Conservation (phyloP, 2,329 filamentous ascomycete species). For the Clonostachys rosea region DNA sequence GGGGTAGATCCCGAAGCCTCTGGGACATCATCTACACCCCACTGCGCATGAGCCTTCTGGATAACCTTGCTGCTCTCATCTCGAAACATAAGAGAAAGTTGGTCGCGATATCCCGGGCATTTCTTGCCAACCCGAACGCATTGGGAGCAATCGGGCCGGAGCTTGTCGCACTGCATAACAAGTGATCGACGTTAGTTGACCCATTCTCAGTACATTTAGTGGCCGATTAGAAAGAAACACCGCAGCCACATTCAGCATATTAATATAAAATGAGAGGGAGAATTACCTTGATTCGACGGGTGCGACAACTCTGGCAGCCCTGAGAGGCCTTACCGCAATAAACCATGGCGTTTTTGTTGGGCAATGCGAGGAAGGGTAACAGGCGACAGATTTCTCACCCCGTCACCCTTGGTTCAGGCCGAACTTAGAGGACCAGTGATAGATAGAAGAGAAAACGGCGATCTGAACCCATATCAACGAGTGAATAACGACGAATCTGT, state of each 20-base stretch:
- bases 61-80: constrained; percentile 62
- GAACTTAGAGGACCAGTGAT: too few relatives aligned
- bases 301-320: constrained; percentile 49
- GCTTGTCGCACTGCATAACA: constrained; percentile 51
- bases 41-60: constrained; percentile 50
- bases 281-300: constrained; percentile 48
- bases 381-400: too few relatives aligned
- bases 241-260: not conserved
- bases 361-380: too few relatives aligned
- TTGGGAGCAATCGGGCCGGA: constrained; percentile 56
- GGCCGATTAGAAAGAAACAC: too few relatives aligned
- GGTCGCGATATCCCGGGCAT: constrained; percentile 61
- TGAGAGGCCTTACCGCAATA: constrained; percentile 53
- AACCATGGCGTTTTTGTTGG: constrained; percentile 30
- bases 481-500: too few relatives aligned
- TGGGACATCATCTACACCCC: constrained; percentile 25
- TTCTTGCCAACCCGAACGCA: constrained; percentile 54
- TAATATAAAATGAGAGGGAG: not conserved
- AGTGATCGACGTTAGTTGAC: not conserved
- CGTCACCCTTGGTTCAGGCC: too few relatives aligned
- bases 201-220: not conserved
- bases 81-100: constrained; percentile 60
- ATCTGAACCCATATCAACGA: too few relatives aligned
- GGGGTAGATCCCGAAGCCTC: constrained; percentile 15
- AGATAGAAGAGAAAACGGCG: too few relatives aligned